phyloP scores from a whole-genome alignment of 1,284 basidiomycete species.

The Ceratorhiza oryzae-sativae region DNA sequence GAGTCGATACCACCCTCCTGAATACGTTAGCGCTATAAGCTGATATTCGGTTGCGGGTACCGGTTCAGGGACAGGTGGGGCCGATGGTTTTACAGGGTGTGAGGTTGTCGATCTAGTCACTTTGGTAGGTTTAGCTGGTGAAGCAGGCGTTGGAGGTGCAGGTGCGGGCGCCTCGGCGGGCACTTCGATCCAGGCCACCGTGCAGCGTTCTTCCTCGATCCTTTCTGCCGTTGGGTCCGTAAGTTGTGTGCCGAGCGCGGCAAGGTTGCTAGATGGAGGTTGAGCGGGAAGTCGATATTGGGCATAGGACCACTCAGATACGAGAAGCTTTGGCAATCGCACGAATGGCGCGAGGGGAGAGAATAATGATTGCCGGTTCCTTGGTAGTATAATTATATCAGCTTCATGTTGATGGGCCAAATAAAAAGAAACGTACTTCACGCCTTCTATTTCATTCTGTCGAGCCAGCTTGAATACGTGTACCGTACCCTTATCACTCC shows the following conservation, averaged over 20 bases:
- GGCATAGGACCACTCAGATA: conserved; percentile 91
- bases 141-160: not conserved
- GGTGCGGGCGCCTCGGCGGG: conserved; percentile 48
- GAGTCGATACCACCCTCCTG: conserved; percentile 92
- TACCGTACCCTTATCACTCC: conserved; percentile 97
- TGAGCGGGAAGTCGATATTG: conserved; percentile 89
- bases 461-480: conserved; percentile 83
- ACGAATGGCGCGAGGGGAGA: conserved; percentile 78
- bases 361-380: conserved; percentile 81
- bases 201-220: conserved; percentile 80
- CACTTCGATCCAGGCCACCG: conserved; percentile 81
- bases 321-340: conserved; percentile 90
- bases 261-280: conserved; percentile 78
- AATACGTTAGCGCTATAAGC: conserved; percentile 83
- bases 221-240: conserved; percentile 63
- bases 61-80: conserved; percentile 37
- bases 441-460: conserved; percentile 44
- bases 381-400: conserved; percentile 46
- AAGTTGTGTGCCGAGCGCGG: conserved; percentile 58
- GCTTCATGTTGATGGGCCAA: not conserved
- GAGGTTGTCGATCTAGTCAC: conserved; percentile 26
- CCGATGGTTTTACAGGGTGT: conserved; percentile 19
- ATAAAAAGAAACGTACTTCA: conserved; percentile 40
- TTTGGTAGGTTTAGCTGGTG: conserved; percentile 9
- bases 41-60: conserved; percentile 64